Percentiles rank a stretch among this genome's conserved stretches.
These are phyloP conservation scores for Xerophyta viscosa DNA, from an alignment of 106 monocot species.

Conservation along the genomic window DNA sequence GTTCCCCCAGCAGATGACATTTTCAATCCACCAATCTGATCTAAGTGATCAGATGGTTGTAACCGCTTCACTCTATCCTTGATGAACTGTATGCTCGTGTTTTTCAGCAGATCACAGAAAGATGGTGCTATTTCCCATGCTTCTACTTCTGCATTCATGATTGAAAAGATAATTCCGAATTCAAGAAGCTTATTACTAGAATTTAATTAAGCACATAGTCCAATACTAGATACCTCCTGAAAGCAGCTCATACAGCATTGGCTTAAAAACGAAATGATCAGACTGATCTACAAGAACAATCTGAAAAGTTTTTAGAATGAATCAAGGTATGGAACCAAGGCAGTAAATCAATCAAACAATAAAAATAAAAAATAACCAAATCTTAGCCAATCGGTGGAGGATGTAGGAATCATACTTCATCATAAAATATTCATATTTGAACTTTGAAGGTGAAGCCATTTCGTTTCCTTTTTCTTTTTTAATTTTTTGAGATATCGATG, in stretches of 20 bases:
- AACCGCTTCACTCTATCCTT: conserved; percentile 80
- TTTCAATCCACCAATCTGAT: conserved; percentile 18
- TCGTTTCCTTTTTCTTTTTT: no score
- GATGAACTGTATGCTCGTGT: conserved; percentile 68
- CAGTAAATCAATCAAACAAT: no score
- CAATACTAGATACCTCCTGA: conserved; percentile 96
- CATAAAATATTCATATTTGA: no score
- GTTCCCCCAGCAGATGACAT: conserved; percentile 43
- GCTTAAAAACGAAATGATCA: conserved; percentile 95
- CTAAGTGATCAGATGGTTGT: conserved; percentile 57
- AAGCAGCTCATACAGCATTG: conserved; percentile 89
- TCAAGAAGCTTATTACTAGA: no score
- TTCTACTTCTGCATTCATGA: conserved; percentile 74
- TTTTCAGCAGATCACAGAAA: conserved; percentile 70
- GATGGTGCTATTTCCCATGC: conserved; percentile 93
- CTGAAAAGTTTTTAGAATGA: conserved; percentile 26
- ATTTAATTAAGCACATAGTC: no score
- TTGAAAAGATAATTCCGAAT: no score
- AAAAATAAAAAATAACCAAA: no score
- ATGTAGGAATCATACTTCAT: no score
- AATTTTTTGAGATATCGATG: no score
- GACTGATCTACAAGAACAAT: conserved; percentile 90
- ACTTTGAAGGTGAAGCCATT: no score
- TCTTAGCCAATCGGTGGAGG: no score
- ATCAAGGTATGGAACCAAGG: no score